These are phyloP conservation scores for Lipomyces yamanashiensis DNA, from an alignment of 805 yeast genomes.

Conservation along the genomic window DNA sequence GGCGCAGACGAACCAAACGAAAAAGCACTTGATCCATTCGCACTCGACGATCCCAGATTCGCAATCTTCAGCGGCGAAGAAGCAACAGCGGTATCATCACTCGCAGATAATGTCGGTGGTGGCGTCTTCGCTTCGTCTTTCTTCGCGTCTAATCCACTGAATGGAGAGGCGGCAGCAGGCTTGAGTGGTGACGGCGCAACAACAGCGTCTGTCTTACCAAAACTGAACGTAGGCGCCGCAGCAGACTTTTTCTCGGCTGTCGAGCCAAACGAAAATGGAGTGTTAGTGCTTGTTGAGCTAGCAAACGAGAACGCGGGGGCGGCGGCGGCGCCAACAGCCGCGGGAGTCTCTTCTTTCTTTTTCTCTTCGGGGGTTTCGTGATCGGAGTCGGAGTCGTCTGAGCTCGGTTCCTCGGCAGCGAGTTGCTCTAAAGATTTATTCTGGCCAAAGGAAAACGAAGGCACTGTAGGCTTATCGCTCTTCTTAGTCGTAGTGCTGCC, in stretches of 20 bases:
- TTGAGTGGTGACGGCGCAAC: constrained; percentile 2
- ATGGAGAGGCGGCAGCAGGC: background rate
- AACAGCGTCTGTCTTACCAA: background rate
- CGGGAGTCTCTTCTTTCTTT: background rate
- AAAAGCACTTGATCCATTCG: constrained; percentile 15
- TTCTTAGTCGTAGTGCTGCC: too few relatives aligned
- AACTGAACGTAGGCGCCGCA: background rate
- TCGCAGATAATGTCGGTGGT: constrained; percentile 19
- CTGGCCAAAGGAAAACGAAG: constrained; percentile 6
- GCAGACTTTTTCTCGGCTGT: background rate
- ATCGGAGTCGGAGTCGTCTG: constrained; percentile 4
- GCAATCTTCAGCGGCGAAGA: constrained; percentile 29
- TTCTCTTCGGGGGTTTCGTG: background rate
- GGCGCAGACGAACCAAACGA: background rate
- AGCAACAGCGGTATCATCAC: background rate
- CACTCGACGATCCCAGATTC: constrained; percentile 15
- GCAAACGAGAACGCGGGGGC: background rate
- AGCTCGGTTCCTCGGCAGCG: constrained; percentile 13
- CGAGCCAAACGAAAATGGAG: constrained; percentile 11
- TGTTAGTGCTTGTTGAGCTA: background rate
- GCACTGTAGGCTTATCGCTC: background rate
- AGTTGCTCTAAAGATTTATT: constrained; percentile 8
- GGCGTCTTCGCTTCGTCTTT: too few relatives aligned
- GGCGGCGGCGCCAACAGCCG: background rate
- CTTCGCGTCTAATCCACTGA: background rate